Evolutionary conservation across 306 rosid genomes (phyloP).

Genomic region (Prunus padus): DNA sequence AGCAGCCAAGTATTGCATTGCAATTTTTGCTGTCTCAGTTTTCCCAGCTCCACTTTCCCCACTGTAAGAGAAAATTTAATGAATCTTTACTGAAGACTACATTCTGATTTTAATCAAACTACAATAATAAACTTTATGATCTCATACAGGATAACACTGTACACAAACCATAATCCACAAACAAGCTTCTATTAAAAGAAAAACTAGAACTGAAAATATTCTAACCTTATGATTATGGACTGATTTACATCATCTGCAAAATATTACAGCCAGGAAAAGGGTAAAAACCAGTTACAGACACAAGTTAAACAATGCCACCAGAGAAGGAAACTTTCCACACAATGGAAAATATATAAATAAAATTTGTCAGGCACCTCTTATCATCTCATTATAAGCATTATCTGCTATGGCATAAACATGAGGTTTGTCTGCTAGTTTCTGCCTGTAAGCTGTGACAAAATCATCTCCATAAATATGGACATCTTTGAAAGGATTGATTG

Average conservation of each 20-base stretch:
- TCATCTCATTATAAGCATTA: conserved; percentile 78
- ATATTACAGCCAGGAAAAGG: conserved; percentile 27
- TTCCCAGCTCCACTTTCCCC: conserved; percentile 99
- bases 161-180: conserved; percentile 11
- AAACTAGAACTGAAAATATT: conserved; percentile 3
- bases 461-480: conserved; percentile 65
- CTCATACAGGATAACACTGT: not conserved
- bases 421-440: conserved; percentile 58
- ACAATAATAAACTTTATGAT: not conserved
- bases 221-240: conserved; percentile 92
- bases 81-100: not conserved
- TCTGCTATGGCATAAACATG: conserved; percentile 80
- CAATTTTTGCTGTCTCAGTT: conserved; percentile 87
- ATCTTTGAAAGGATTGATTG: conserved; percentile 85
- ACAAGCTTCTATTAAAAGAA: conserved; percentile 16
- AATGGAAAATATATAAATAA: not conserved
- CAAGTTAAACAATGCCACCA: conserved; percentile 21
- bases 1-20: conserved; percentile 81
- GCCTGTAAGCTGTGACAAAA: conserved; percentile 53
- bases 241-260: conserved; percentile 85
- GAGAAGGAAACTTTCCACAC: not conserved
- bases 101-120: not conserved
- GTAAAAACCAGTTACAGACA: conserved; percentile 30
- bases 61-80: conserved; percentile 42
- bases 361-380: conserved; percentile 52